Percentiles rank a stretch among this genome's conserved stretches.
These are phyloP conservation scores for Umbelopsis sp. DNA, from an alignment of 192 early-diverging fungal genomes.

Conservation along the genomic window DNA sequence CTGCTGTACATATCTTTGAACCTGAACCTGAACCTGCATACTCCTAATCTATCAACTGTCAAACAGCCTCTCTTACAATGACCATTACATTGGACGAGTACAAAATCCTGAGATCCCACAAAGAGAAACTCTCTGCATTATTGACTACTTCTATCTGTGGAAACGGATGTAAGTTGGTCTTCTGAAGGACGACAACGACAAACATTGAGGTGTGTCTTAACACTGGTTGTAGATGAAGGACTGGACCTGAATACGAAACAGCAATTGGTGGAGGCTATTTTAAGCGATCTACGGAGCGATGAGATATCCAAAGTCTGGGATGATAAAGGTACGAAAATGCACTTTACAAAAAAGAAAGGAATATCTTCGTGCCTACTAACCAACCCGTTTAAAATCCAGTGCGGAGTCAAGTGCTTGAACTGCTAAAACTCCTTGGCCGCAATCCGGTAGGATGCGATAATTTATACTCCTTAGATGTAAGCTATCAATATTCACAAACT, in stretches of 20 bases:
- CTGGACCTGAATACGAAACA: slow-evolving; percentile 1
- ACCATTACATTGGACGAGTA: not conserved
- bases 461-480: slow-evolving; percentile 59
- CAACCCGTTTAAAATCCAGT: slow-evolving; percentile 35
- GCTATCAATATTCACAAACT: not conserved
- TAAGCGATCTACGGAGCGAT: not conserved
- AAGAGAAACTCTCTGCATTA: not conserved
- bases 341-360: not conserved
- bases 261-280: not conserved
- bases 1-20: not conserved
- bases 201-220: not conserved
- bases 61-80: not conserved
- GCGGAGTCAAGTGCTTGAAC: slow-evolving; percentile 47
- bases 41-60: no score
- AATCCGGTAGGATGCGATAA: slow-evolving; percentile 56
- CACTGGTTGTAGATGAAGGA: not conserved
- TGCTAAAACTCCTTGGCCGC: slow-evolving; percentile 62
- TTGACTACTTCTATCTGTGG: not conserved
- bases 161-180: no score
- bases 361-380: not conserved
- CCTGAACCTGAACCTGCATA: no score
- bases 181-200: not conserved
- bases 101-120: not conserved
- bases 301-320: not conserved
- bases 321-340: not conserved